Conservation (phyloP, 106 monocot species). For the Dioscorea dumetorum region DNA sequence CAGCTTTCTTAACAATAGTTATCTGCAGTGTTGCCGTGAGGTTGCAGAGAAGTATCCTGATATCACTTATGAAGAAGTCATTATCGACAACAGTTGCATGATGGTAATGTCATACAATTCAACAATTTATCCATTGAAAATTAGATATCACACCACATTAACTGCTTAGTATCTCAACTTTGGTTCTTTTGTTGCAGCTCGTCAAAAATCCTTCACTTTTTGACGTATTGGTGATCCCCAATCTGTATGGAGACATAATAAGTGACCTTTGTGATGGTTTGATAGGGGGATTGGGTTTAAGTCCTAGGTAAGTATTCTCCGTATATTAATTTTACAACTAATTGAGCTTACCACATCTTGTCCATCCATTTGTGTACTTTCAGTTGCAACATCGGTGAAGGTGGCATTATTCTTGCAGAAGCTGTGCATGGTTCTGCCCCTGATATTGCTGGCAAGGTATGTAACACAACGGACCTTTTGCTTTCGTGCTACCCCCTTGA, state of each 20-base stretch:
- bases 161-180: neutral
- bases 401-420: slow-evolving; percentile 82
- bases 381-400: slow-evolving; percentile 97
- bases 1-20: neutral
- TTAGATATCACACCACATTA: neutral
- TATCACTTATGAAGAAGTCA: slow-evolving; percentile 87
- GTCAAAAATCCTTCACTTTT: slow-evolving; percentile 86
- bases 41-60: slow-evolving; percentile 90
- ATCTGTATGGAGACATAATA: slow-evolving; percentile 95
- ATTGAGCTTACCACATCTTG: neutral
- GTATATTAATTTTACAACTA: neutral
- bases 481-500: neutral
- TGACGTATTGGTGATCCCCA: slow-evolving; percentile 98
- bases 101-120: slow-evolving; percentile 41
- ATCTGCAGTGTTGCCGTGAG: slow-evolving; percentile 84
- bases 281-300: slow-evolving; percentile 89
- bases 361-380: neutral
- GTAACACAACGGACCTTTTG: neutral
- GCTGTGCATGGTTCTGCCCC: slow-evolving; percentile 98
- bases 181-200: slow-evolving; percentile 35
- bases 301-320: slow-evolving; percentile 58
- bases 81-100: slow-evolving; percentile 97
- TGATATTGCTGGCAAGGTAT: slow-evolving; percentile 93
- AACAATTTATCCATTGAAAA: neutral
- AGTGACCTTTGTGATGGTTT: slow-evolving; percentile 97